Evolutionary conservation across 2,329 filamentous ascomycete genomes (phyloP), one percentile per base, ranked within the genome.

Genomic region (Cercospora berteroae): DNA sequence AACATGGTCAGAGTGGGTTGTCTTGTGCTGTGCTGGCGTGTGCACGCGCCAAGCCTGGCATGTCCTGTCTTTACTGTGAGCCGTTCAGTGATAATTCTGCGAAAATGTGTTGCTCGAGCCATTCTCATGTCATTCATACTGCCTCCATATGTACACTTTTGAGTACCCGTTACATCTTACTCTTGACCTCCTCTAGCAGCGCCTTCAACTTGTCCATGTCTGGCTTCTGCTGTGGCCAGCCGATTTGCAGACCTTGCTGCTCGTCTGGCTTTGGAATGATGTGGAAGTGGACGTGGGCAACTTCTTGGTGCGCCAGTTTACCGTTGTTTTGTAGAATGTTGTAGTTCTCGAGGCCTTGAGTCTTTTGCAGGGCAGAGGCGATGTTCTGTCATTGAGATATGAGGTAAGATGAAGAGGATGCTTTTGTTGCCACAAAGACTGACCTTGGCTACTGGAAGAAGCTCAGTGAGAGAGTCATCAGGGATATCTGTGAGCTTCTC

Each of bases 311-410:
- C 18, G 95, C 95, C 75, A 94, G 87, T 23, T 87, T 84, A 62
- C 95, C 95, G 77, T 99, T 99, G 83, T 99, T 99, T 83, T 99
- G 95, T 67, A 99, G 83, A 59, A 99, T 87, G 77, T 99, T 99
- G 85, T 93, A 99, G 80, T 98, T 87, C 61, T 84, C 83, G 4
- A 90, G 89, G 42, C 92, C 92, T 20, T 63, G 60, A 2, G 60
- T 39, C 48, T 33, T 44, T 39, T 58, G 31, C 4, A 87, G 88
- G 29, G 93, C 94, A 20, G 84, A 80, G 59, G 90, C 93, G 58
- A 99, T 87, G 80, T 91, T 94, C 86, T 61, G 39, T 48, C n/a
- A 20, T 36, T 13, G 6, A 5, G 16, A n/a, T 9, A 8, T 36
- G 9, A 33, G 55, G 16, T 31, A 20, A 20, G 31, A 9, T 12